These are phyloP conservation scores for Nicotiana attenuata DNA, from an alignment of 257 asterid genomes.

Conservation along the genomic window DNA sequence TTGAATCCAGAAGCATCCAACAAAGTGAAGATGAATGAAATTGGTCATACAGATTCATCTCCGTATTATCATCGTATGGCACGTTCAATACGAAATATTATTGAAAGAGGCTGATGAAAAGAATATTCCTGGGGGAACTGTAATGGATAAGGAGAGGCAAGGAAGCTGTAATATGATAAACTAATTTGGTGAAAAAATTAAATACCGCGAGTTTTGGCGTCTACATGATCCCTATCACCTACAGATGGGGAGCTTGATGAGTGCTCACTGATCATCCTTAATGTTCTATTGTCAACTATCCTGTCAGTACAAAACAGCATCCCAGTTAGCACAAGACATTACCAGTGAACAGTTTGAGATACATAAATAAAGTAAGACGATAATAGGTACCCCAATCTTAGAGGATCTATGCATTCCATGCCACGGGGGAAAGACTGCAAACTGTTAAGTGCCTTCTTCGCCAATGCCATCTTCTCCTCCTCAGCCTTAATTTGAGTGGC, in stretches of 20 bases:
- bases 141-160: background rate
- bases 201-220: constrained; percentile 77
- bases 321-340: background rate
- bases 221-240: constrained; percentile 62
- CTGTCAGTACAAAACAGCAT: constrained; percentile 37
- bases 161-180: background rate
- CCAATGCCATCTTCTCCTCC: constrained; percentile 45
- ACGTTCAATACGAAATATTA: background rate
- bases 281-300: constrained; percentile 84
- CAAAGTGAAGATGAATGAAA: background rate
- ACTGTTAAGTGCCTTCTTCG: constrained; percentile 59
- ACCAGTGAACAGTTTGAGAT: background rate
- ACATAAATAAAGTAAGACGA: constrained; percentile 19
- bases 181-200: constrained; percentile 7
- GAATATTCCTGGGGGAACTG: background rate
- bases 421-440: constrained; percentile 94
- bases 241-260: constrained; percentile 50
- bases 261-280: constrained; percentile 76
- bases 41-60: background rate
- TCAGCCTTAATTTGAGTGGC: constrained; percentile 46
- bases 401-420: constrained; percentile 98
- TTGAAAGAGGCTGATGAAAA: background rate
- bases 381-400: constrained; percentile 78
- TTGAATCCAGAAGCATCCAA: constrained; percentile 5
- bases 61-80: background rate